phyloP scores from a whole-genome alignment of 2,329 filamentous ascomycete genomes.

The Leptographium wingfieldii region DNA sequence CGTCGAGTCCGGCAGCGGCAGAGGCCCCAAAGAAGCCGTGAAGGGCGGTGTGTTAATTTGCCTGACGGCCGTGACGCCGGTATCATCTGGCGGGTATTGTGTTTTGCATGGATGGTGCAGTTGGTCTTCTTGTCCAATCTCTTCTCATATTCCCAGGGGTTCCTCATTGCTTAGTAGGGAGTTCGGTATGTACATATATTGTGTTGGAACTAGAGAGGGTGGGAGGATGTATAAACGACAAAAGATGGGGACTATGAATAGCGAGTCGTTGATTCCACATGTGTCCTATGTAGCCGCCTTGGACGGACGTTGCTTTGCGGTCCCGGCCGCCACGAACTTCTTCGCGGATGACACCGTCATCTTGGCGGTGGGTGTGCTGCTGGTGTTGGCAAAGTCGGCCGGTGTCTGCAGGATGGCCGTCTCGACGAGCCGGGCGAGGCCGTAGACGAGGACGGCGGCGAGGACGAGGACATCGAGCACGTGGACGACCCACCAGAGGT shows the following conservation, averaged over 20 bases:
- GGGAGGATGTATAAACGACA: background rate
- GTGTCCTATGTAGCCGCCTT: background rate
- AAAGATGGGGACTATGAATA: background rate
- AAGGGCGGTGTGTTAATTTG: background rate
- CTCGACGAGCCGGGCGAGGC: background rate
- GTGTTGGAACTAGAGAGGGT: background rate
- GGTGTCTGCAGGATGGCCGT: background rate
- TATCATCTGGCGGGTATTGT: background rate
- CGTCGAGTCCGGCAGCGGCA: background rate
- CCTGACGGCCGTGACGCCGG: background rate
- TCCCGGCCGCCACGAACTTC: background rate
- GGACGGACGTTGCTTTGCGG: background rate
- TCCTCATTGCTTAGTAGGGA: background rate
- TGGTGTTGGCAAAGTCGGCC: background rate
- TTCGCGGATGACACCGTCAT: background rate
- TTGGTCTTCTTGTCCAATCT: background rate
- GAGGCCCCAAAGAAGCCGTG: background rate
- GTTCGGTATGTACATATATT: background rate
- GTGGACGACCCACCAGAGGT: conserved; percentile 90
- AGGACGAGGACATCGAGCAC: conserved; percentile 48
- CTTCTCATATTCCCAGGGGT: background rate
- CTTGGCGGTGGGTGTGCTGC: background rate
- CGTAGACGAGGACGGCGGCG: conserved; percentile 14
- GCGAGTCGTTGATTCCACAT: background rate
- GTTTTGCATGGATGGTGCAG: background rate